Evolutionary conservation across 2,329 filamentous ascomycete genomes (phyloP).

Genomic region (Tolypocladium guangdongense): DNA sequence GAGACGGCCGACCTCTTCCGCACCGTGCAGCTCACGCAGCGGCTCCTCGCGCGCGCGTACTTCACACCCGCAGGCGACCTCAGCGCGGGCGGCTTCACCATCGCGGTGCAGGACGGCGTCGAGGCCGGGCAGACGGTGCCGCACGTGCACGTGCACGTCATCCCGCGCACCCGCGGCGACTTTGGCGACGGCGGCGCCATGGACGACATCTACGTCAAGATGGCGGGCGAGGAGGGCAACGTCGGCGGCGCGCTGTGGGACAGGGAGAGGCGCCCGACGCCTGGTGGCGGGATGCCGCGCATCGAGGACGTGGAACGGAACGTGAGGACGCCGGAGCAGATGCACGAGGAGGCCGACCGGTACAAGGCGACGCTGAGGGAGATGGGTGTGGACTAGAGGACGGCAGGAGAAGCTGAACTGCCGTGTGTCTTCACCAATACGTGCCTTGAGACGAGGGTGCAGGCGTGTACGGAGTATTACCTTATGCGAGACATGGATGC

Average conservation of each 20-base stretch:
- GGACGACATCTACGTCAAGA: slow-evolving; percentile 70
- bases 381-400: slow-evolving; percentile 23
- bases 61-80: slow-evolving; percentile 28
- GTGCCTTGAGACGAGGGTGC: not conserved
- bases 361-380: slow-evolving; percentile 42
- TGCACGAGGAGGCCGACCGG: slow-evolving; percentile 65
- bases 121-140: slow-evolving; percentile 89
- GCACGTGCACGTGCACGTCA: slow-evolving; percentile 88
- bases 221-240: slow-evolving; percentile 80
- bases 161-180: slow-evolving; percentile 56
- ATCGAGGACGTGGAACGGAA: slow-evolving; percentile 62
- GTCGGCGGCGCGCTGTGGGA: slow-evolving; percentile 62
- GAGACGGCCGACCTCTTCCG: slow-evolving; percentile 76
- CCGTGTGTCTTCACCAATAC: not conserved
- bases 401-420: not conserved
- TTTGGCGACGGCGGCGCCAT: slow-evolving; percentile 23
- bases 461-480: no score
- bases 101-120: slow-evolving; percentile 86
- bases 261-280: slow-evolving; percentile 28
- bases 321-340: slow-evolving; percentile 60
- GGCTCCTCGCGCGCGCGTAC: slow-evolving; percentile 55
- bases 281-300: slow-evolving; percentile 49
- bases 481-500: not conserved
- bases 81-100: slow-evolving; percentile 68
- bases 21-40: slow-evolving; percentile 74